Evolutionary conservation across 2,329 filamentous ascomycete species (phyloP).

Genomic region (Fusarium bulbicola): DNA sequence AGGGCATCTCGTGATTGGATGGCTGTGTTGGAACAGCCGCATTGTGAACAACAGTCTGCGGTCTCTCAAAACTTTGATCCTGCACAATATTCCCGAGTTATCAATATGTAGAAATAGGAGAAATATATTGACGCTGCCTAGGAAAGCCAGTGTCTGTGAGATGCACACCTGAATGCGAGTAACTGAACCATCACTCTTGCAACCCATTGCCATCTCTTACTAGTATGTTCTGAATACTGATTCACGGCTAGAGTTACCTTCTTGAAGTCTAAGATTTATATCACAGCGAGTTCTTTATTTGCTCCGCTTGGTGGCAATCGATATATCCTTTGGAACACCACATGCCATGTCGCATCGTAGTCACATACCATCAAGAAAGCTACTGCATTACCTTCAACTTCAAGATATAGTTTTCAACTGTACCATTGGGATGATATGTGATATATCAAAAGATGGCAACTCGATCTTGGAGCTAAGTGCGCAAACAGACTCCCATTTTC

Average conservation of each 20-base stretch:
- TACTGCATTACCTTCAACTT: not conserved
- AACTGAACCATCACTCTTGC: not conserved
- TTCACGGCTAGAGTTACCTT: rapidly evolving
- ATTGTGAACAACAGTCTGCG: not conserved
- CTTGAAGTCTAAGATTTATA: rapidly evolving
- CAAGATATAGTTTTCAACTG: rapidly evolving
- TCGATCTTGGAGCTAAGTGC: rapidly evolving
- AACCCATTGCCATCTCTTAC: not conserved
- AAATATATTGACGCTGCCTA: not conserved
- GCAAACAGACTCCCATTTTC: not conserved
- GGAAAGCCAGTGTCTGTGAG: too few relatives aligned
- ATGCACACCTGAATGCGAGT: not conserved
- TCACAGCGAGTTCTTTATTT: rapidly evolving
- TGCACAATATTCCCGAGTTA: rapidly evolving
- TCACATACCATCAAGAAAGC: not conserved
- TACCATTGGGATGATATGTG: rapidly evolving
- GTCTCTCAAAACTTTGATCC: not conserved
- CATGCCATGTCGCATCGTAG: not conserved
- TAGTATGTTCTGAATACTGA: not conserved
- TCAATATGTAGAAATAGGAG: rapidly evolving
- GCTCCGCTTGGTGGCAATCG: not conserved
- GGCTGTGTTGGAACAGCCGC: not conserved
- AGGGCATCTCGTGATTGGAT: not conserved
- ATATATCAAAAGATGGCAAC: not conserved
- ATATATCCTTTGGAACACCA: not conserved